phyloP scores from a whole-genome alignment of 108 stramenopile genomes.

The Nannochloropsis salina region DNA sequence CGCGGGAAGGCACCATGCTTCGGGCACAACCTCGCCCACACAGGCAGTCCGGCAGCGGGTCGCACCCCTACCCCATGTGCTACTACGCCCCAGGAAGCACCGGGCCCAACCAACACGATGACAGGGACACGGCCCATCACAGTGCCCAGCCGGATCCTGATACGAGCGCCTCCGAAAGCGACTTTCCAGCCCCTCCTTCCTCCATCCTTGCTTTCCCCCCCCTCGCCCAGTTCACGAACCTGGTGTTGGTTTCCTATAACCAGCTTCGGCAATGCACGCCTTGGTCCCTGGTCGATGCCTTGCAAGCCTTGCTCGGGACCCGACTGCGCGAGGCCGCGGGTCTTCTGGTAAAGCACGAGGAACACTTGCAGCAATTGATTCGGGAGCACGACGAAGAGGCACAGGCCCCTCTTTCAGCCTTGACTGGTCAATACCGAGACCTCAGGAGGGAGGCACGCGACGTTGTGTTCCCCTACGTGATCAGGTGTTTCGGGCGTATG shows the following conservation, averaged over 20 bases:
- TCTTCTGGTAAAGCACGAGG: neutral
- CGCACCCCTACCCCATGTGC: slow-evolving; percentile 11
- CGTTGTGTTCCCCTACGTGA: neutral
- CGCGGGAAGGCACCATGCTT: neutral
- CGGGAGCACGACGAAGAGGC: neutral
- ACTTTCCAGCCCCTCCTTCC: slow-evolving; percentile 20
- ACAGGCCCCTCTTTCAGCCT: neutral
- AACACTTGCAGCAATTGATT: neutral
- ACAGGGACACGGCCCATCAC: neutral
- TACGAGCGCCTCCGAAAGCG: neutral
- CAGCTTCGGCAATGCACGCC: slow-evolving; percentile 30
- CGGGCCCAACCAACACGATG: neutral
- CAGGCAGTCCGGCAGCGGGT: slow-evolving; percentile 23
- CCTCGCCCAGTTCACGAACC: slow-evolving; percentile 35
- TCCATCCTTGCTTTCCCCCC: slow-evolving; percentile 36
- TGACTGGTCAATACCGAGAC: neutral
- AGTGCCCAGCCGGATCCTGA: neutral
- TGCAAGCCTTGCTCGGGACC: neutral
- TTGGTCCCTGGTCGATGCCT: neutral
- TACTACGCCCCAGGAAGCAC: neutral
- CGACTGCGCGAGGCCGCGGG: neutral
- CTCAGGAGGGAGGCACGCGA: neutral
- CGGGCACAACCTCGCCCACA: neutral
- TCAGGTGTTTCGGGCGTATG: neutral
- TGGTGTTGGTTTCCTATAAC: slow-evolving; percentile 32